Percentiles rank a stretch among this genome's conserved stretches.
phyloP scores from a whole-genome alignment of 352 stramenopile species.

The Globisporangium barbulae region DNA sequence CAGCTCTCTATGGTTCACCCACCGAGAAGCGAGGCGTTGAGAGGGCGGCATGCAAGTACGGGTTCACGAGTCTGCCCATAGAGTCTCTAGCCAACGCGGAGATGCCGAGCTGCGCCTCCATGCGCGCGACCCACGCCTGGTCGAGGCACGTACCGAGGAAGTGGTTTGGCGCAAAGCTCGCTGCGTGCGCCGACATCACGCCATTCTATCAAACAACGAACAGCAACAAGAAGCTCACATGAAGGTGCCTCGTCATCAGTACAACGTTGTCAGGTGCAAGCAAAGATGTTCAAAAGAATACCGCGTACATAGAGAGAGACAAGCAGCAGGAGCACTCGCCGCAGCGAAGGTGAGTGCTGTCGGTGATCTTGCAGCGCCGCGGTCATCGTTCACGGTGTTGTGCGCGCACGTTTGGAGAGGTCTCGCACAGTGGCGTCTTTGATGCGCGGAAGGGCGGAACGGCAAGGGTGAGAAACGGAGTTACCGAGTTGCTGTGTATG shows the following conservation, averaged over 20 bases:
- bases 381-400: not conserved
- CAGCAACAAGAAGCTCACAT: not conserved
- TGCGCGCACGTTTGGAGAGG: not conserved
- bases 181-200: slow-evolving; percentile 1
- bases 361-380: not conserved
- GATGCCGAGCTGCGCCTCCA: slow-evolving; percentile 26
- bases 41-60: slow-evolving; percentile 34
- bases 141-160: slow-evolving; percentile 41
- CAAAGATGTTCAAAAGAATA: too few relatives aligned
- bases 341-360: not conserved
- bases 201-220: not conserved
- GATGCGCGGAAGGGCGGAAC: not conserved
- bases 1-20: not conserved
- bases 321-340: not conserved
- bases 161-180: slow-evolving; percentile 32
- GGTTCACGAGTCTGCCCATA: slow-evolving; percentile 21
- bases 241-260: not conserved
- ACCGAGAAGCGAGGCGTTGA: slow-evolving; percentile 31
- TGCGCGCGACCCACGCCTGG: slow-evolving; percentile 25
- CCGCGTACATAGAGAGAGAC: not conserved
- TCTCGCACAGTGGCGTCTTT: not conserved
- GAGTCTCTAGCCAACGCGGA: slow-evolving; percentile 23
- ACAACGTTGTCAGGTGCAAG: too few relatives aligned
- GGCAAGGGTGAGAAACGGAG: not conserved
- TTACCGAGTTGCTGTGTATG: too few relatives aligned